Percentiles rank a stretch among this genome's conserved stretches.
phyloP scores from a whole-genome alignment of 1,284 basidiomycete genomes.

The Naganishia sp. region DNA sequence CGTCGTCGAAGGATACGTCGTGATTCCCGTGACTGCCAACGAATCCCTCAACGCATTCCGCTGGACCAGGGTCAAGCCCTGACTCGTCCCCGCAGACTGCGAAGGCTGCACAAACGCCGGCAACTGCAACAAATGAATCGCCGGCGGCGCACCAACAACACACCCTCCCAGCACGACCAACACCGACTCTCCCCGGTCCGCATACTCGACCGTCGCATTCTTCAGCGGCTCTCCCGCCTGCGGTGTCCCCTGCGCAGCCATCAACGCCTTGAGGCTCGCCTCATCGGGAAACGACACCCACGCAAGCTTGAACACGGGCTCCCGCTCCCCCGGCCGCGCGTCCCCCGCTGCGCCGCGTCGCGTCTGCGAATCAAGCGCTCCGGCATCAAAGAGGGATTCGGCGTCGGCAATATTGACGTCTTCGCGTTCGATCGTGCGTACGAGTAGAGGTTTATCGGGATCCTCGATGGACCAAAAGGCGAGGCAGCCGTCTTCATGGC shows the following conservation, averaged over 20 bases:
- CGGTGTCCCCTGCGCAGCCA: conserved; percentile 41
- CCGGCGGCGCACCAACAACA: conserved; percentile 60
- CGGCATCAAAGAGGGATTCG: conserved; percentile 52
- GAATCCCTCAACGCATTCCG: conserved; percentile 68
- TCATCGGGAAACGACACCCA: conserved; percentile 75
- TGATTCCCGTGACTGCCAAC: conserved; percentile 61
- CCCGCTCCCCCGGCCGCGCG: conserved; percentile 54
- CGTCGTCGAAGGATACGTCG: conserved; percentile 65
- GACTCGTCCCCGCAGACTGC: conserved; percentile 27
- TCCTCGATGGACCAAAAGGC: conserved; percentile 85
- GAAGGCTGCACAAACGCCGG: conserved; percentile 67
- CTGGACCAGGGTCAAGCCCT: conserved; percentile 59
- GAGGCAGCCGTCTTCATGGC: conserved; percentile 80
- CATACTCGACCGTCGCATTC: conserved; percentile 50
- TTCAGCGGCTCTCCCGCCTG: conserved; percentile 42
- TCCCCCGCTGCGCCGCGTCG: conserved; percentile 19
- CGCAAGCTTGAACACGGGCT: conserved; percentile 84
- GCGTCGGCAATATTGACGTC: conserved; percentile 56
- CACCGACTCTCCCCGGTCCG: conserved; percentile 64
- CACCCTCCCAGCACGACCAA: conserved; percentile 79
- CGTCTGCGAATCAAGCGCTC: conserved; percentile 41
- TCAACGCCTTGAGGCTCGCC: conserved; percentile 42
- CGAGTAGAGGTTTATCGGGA: conserved; percentile 74
- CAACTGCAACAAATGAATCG: conserved; percentile 70
- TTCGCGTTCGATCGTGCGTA: conserved; percentile 65